Conservation (phyloP, 805 yeast species). For the Lachancea dasiensis region DNA sequence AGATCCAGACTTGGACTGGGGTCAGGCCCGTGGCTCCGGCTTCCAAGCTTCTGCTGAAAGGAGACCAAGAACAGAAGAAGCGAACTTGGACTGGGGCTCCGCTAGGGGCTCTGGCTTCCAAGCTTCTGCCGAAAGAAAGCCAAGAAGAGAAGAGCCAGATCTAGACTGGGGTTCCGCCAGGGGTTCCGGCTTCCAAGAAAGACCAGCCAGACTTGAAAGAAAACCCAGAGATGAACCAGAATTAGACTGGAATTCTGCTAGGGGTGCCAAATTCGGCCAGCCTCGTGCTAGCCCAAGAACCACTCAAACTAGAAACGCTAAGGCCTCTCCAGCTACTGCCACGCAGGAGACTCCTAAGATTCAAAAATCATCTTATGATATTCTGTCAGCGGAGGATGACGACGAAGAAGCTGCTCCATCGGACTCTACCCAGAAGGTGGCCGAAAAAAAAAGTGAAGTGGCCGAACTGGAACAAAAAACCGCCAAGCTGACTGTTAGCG, state of each 20-base stretch:
- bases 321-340: conserved; percentile 17
- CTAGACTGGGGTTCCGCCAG: conserved; percentile 42
- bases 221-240: conserved; percentile 36
- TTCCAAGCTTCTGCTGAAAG: conserved; percentile 23
- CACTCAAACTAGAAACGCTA: conserved; percentile 11
- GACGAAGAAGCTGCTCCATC: conserved; percentile 33
- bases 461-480: conserved; percentile 35
- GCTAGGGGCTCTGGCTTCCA: conserved; percentile 34
- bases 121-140: conserved; percentile 24
- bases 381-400: conserved; percentile 47
- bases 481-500: conserved; percentile 35
- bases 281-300: conserved; percentile 6
- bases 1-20: conserved; percentile 60
- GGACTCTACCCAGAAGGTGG: conserved; percentile 19
- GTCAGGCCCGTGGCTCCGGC: conserved; percentile 38
- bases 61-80: conserved; percentile 30
- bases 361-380: conserved; percentile 44
- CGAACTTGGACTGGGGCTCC: conserved; percentile 40
- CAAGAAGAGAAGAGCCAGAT: conserved; percentile 38
- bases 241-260: conserved; percentile 48
- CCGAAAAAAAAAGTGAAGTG: conserved; percentile 14
- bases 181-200: conserved; percentile 24
- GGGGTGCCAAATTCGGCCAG: conserved; percentile 35
- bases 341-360: conserved; percentile 31
- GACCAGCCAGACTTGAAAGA: conserved; percentile 26